phyloP scores from a whole-genome alignment of 176 grass and related monocot genomes.

The Carex parvula region DNA sequence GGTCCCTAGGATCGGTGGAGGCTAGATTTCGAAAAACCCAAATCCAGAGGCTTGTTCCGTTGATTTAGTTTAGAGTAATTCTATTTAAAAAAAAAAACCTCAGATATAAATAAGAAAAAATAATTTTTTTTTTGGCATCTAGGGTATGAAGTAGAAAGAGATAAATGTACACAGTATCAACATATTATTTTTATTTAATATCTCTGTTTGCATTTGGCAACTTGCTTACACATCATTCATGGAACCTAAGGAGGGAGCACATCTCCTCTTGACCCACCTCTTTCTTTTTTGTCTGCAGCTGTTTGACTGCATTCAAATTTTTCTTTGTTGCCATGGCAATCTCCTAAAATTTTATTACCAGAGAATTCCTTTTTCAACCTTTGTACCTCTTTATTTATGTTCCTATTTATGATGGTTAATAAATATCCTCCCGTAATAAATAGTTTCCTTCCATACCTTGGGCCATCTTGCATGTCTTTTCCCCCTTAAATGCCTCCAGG shows the following conservation, averaged over 20 bases:
- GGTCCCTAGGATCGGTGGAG: too few relatives aligned
- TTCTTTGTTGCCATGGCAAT: slow-evolving; percentile 11
- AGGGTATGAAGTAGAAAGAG: neutral
- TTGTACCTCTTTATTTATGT: slow-evolving; percentile 23
- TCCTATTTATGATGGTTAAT: slow-evolving; percentile 14
- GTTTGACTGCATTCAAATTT: slow-evolving; percentile 54
- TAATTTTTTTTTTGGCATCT: neutral
- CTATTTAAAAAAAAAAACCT: too few relatives aligned
- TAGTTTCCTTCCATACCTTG: slow-evolving; percentile 4
- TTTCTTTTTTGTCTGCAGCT: slow-evolving; percentile 73
- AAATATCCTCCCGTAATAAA: slow-evolving; percentile 8
- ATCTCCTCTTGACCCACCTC: slow-evolving; percentile 79
- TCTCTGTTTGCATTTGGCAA: neutral
- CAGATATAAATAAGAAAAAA: neutral
- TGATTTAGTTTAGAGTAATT: too few relatives aligned
- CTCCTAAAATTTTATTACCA: slow-evolving; percentile 6
- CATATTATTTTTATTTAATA: slow-evolving; percentile 6
- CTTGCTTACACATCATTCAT: slow-evolving; percentile 50
- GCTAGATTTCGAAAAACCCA: too few relatives aligned
- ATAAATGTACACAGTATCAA: neutral
- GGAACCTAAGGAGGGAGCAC: slow-evolving; percentile 41
- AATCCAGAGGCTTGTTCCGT: too few relatives aligned
- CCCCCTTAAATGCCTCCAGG: neutral
- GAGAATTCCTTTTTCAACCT: neutral
- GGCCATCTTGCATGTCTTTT: neutral